These are phyloP conservation scores for Chlorella variabilis DNA, from an alignment of 163 green algal species.

Conservation along the genomic window DNA sequence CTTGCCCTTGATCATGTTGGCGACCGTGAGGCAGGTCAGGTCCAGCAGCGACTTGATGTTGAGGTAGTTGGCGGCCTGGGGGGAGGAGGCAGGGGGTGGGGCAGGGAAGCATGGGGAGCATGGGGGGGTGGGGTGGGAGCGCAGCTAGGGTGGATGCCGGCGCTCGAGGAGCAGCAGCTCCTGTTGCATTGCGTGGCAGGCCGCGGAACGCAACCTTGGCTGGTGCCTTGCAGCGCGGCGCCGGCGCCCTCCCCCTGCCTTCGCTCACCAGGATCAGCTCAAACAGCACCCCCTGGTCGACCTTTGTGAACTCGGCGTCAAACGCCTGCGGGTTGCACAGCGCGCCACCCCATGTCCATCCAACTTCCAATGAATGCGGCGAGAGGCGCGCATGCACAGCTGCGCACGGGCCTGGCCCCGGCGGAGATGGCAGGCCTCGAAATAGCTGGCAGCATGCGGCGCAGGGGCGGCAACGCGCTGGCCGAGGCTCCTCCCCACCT, in stretches of 20 bases:
- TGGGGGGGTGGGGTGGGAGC: neutral
- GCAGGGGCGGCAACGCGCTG: too few species aligned
- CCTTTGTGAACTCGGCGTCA: slow-evolving; percentile 96
- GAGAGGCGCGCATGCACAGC: too few species aligned
- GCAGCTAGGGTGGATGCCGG: neutral
- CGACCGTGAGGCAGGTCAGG: slow-evolving; percentile 97
- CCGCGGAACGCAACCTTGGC: too few species aligned
- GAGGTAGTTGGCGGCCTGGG: slow-evolving; percentile 98
- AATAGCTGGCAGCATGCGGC: too few species aligned
- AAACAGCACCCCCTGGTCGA: slow-evolving; percentile 97
- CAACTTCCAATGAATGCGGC: too few species aligned
- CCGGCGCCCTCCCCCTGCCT: too few species aligned
- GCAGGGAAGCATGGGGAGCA: neutral
- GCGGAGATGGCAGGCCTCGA: too few species aligned
- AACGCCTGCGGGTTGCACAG: slow-evolving; percentile 54
- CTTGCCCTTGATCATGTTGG: slow-evolving; percentile 99
- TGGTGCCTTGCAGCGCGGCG: too few species aligned
- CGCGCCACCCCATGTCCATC: too few species aligned
- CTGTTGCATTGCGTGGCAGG: too few species aligned
- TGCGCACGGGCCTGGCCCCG: too few species aligned
- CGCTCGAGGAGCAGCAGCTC: too few species aligned
- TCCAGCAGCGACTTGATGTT: slow-evolving; percentile 99
- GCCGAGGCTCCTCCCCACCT: slow-evolving; percentile 44
- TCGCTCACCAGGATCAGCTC: slow-evolving; percentile 95
- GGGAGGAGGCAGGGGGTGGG: neutral